phyloP scores from a whole-genome alignment of 352 stramenopile species.

The Phytophthora agathidicida region DNA sequence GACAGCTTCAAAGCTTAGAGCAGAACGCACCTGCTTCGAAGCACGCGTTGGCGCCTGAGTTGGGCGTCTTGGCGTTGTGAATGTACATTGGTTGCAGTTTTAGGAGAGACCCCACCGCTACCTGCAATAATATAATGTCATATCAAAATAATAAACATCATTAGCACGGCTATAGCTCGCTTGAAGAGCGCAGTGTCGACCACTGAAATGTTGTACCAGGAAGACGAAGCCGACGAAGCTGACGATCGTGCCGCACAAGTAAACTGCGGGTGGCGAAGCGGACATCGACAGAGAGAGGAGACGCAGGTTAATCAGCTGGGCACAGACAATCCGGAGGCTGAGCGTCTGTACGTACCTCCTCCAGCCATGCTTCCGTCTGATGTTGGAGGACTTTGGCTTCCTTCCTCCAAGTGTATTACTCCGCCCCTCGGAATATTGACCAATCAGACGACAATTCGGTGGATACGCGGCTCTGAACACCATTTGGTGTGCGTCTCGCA shows the following conservation, averaged over 20 bases:
- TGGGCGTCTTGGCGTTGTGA: slow-evolving; percentile 72
- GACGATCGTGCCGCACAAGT: slow-evolving; percentile 81
- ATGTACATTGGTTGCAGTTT: slow-evolving; percentile 82
- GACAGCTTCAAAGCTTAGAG: background rate
- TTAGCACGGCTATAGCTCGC: background rate
- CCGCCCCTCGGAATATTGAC: slow-evolving; percentile 21
- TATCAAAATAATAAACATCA: background rate
- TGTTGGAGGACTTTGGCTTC: slow-evolving; percentile 2
- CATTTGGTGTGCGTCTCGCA: background rate
- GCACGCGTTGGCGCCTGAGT: slow-evolving; percentile 71
- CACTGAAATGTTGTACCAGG: slow-evolving; percentile 46
- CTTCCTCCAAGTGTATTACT: slow-evolving; percentile 17
- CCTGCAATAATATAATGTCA: slow-evolving; percentile 32
- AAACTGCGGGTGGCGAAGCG: slow-evolving; percentile 37
- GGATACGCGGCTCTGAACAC: slow-evolving; percentile 9
- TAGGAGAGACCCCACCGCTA: slow-evolving; percentile 70
- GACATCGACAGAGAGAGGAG: background rate
- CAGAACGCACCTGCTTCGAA: slow-evolving; percentile 76
- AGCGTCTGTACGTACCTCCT: slow-evolving; percentile 24
- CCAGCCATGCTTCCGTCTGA: slow-evolving; percentile 22
- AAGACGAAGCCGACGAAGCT: slow-evolving; percentile 82
- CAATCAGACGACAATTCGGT: slow-evolving; percentile 5
- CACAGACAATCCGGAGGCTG: background rate
- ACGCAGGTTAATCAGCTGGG: background rate
- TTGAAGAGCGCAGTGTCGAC: background rate